phyloP scores from a whole-genome alignment of 352 stramenopile species.

The Globisporangium rhizosaccharum region DNA sequence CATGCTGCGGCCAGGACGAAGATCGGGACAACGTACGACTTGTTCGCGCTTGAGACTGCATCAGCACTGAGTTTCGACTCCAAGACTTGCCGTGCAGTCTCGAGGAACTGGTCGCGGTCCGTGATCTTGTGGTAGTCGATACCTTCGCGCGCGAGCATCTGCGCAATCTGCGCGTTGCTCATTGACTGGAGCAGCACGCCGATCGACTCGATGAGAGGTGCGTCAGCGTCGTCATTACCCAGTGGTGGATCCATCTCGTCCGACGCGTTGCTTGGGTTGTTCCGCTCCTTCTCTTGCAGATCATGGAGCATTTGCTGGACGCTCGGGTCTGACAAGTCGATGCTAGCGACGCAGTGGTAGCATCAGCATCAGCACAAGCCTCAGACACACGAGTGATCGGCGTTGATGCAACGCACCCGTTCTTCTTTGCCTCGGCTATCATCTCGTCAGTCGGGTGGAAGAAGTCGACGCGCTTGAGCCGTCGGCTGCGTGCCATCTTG shows the following conservation, averaged over 20 bases:
- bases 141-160: constrained; percentile 53
- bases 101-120: constrained; percentile 67
- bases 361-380: background rate
- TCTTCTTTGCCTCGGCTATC: constrained; percentile 72
- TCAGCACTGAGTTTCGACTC: constrained; percentile 41
- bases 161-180: constrained; percentile 61
- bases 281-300: constrained; percentile 63
- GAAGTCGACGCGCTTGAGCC: constrained; percentile 66
- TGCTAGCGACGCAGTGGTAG: constrained; percentile 23
- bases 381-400: background rate
- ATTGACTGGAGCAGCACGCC: constrained; percentile 72
- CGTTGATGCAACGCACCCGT: constrained; percentile 32
- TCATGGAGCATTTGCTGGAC: constrained; percentile 81
- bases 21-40: constrained; percentile 51
- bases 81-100: constrained; percentile 65
- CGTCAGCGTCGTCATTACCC: constrained; percentile 11
- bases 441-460: constrained; percentile 72
- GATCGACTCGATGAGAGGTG: constrained; percentile 36
- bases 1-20: constrained; percentile 54
- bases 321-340: constrained; percentile 65
- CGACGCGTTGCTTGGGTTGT: constrained; percentile 19
- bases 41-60: constrained; percentile 13
- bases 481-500: constrained; percentile 35
- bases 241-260: constrained; percentile 1
- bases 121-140: constrained; percentile 77